Evolutionary conservation across 345 rosid genomes (phyloP).

Genomic region (Eucalyptus regnans): DNA sequence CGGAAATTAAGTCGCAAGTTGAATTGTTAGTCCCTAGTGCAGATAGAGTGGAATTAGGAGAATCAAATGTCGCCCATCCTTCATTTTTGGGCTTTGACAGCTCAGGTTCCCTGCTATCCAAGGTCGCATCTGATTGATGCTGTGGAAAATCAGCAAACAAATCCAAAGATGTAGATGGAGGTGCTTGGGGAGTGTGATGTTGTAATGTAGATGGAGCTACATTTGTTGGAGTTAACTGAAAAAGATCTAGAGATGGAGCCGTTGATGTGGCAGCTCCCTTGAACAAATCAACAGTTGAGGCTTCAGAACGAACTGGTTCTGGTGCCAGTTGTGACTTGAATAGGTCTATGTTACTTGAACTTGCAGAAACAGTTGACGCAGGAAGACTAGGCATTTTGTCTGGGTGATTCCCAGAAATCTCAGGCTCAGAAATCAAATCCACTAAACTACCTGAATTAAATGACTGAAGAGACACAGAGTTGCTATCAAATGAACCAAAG

Average conservation of each 20-base stretch:
- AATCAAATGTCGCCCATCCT: slow-evolving; percentile 96
- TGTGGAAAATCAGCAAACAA: slow-evolving; percentile 30
- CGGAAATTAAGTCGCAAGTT: slow-evolving; percentile 9
- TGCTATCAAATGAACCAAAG: slow-evolving; percentile 52
- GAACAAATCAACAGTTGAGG: slow-evolving; percentile 59
- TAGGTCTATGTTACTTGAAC: slow-evolving; percentile 30
- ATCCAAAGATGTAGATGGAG: slow-evolving; percentile 27
- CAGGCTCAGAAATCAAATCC: slow-evolving; percentile 39
- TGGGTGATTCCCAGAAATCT: slow-evolving; percentile 18
- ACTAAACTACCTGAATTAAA: slow-evolving; percentile 31
- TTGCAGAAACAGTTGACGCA: slow-evolving; percentile 14
- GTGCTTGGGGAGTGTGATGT: slow-evolving; percentile 29
- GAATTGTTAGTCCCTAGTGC: slow-evolving; percentile 8
- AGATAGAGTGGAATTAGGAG: slow-evolving; percentile 25
- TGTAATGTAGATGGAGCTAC: slow-evolving; percentile 14
- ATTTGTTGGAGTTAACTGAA: slow-evolving; percentile 14
- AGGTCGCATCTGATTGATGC: slow-evolving; percentile 25
- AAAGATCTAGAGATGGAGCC: slow-evolving; percentile 24
- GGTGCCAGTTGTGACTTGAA: slow-evolving; percentile 15
- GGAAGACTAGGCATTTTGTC: slow-evolving; percentile 18
- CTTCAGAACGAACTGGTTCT: slow-evolving; percentile 12
- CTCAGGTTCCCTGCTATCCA: slow-evolving; percentile 11
- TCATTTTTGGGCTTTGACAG: slow-evolving; percentile 34
- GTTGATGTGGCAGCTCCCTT: slow-evolving; percentile 29
- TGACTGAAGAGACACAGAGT: slow-evolving; percentile 49